Evolutionary conservation across 164 flowering plant species (phyloP), one percentile per base, ranked within the genome.

Genomic region (Paratinospora sagittata): DNA sequence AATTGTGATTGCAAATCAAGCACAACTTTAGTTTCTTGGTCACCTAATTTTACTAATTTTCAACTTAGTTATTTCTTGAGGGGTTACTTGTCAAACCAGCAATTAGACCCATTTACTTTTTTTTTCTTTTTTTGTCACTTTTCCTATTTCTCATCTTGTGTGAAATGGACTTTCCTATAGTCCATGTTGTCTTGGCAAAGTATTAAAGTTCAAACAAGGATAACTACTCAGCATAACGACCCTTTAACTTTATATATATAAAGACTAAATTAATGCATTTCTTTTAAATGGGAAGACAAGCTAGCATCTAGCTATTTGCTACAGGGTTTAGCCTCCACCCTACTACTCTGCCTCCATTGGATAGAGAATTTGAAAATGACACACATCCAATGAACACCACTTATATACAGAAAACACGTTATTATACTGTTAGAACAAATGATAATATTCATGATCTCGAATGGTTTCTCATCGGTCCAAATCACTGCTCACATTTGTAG

Each of bases 81-180:
- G n/a, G 49, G 33, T 34, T 34, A 1, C 34, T 69, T 69, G 72
- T 69, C 65, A 69, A 69, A 69, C 65, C 19, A 27, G 34, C 37
- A 30, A 16, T 63, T 27, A n/a, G 66, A 63, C 37, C 27, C 27
- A 17, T 23, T 23, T n/a, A n/a, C n/a, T n/a, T n/a, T n/a, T n/a
- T n/a, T n/a, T n/a, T n/a, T n/a, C n/a, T n/a, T n/a, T 60, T 58
- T 58, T 58, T 10, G 57, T 49, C 57, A 49, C 57, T 49, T 13
- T n/a, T 49, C 19, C 19, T 49, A 17, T 1, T 13, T 49, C 19
- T 49, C 19, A 49, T 49, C 12, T 47, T 8, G 57, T 49, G 55
- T 49, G 57, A 49, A 49, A 49, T 4, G 17, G 57, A 49, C 57
- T 49, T 8, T 1, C 6, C 57, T 43, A 11, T 43, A 43, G 9